A percentile compares a stretch with the other conserved stretches of the same genome.
These are phyloP conservation scores for Ophiorrhiza pumila DNA, from an alignment of 257 asterid genomes.

Conservation along the genomic window DNA sequence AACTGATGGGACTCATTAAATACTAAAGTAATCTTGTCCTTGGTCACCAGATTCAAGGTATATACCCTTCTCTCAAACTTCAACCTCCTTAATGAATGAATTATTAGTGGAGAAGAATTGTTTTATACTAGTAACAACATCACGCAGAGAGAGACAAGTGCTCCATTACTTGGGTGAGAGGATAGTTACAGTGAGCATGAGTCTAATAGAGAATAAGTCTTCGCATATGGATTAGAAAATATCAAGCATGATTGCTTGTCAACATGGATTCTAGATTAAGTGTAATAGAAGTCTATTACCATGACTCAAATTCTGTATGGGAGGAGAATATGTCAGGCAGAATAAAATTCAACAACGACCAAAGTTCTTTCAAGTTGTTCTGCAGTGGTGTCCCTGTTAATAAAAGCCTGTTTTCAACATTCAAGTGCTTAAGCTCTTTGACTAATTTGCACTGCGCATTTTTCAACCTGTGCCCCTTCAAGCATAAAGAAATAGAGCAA, in stretches of 20 bases:
- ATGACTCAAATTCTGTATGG: conserved; percentile 89
- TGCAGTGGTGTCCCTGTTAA: conserved; percentile 99
- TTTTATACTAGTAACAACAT: background rate
- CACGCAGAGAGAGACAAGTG: background rate
- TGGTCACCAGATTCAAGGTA: background rate
- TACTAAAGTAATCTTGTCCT: background rate
- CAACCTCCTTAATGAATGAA: background rate
- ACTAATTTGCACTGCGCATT: conserved; percentile 81
- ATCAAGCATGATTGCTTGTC: background rate
- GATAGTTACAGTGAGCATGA: background rate
- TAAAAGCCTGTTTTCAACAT: conserved; percentile 85
- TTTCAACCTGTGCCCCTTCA: conserved; percentile 95
- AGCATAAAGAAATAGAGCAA: conserved; percentile 17
- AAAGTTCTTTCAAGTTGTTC: conserved; percentile 94
- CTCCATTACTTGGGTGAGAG: background rate
- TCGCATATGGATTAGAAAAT: background rate
- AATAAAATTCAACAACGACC: conserved; percentile 95
- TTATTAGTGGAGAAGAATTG: background rate
- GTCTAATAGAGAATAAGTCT: background rate
- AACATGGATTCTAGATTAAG: background rate
- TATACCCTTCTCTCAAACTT: background rate
- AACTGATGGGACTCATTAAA: background rate
- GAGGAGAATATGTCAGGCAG: conserved; percentile 98
- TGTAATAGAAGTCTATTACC: conserved; percentile 41
- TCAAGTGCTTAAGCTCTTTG: conserved; percentile 57